These are phyloP conservation scores for Trichoderma parareesei DNA, from an alignment of 495 filamentous ascomycete genomes.

Conservation along the genomic window DNA sequence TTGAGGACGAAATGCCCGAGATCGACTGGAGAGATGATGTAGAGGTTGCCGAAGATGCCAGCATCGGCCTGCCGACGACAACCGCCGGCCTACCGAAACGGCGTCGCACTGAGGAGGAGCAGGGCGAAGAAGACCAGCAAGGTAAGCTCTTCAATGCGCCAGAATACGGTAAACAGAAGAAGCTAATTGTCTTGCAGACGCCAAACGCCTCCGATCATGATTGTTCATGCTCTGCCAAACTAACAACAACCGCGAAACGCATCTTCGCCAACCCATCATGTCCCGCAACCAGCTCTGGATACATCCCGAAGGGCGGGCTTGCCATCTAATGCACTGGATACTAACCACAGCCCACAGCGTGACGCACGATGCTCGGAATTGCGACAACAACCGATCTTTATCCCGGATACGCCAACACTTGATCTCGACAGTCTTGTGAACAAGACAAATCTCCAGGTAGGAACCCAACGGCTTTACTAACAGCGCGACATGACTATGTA, in stretches of 20 bases:
- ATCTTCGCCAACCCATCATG: not conserved
- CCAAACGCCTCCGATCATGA: constrained; percentile 46
- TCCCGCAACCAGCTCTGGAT: not conserved
- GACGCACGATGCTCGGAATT: not conserved
- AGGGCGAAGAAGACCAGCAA: constrained; percentile 17
- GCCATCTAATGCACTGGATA: not conserved
- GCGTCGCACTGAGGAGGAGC: constrained; percentile 8
- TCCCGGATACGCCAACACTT: not conserved
- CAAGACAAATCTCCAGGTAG: not conserved
- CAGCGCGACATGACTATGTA: not conserved
- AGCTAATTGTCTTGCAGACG: constrained; percentile 25
- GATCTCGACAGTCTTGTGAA: not conserved
- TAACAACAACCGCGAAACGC: not conserved
- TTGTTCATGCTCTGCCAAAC: constrained; percentile 7
- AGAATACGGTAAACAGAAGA: not conserved
- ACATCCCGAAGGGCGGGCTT: not conserved
- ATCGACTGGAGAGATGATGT: not conserved
- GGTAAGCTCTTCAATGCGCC: constrained; percentile 25
- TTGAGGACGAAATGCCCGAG: constrained; percentile 1
- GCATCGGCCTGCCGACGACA: not conserved
- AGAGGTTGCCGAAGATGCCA: not conserved
- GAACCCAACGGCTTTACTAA: not conserved
- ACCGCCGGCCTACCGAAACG: not conserved
- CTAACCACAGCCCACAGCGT: constrained; percentile 3
- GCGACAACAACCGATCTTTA: not conserved